phyloP scores from a whole-genome alignment of 1,284 basidiomycete genomes.

The Moesziomyces aphidis region DNA sequence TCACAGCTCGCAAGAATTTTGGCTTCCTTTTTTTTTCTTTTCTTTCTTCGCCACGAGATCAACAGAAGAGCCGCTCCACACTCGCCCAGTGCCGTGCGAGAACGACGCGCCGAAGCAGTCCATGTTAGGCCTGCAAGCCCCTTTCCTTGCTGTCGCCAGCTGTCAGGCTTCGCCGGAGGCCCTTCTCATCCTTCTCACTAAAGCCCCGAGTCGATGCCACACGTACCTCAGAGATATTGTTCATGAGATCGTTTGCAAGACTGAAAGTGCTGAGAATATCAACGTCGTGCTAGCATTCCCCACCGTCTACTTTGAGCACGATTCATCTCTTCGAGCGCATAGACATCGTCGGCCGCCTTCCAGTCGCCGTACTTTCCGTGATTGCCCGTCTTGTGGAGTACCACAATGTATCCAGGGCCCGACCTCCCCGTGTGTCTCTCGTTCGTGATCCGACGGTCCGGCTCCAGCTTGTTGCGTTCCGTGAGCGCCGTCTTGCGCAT shows the following conservation, averaged over 20 bases:
- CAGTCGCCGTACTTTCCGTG: not conserved
- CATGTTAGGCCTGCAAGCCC: too few relatives aligned
- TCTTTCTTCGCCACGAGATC: not conserved
- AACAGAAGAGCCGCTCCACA: not conserved
- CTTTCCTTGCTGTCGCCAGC: too few relatives aligned
- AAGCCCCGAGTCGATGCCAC: too few relatives aligned
- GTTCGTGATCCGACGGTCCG: not conserved
- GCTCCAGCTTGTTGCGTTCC: slow-evolving; percentile 5
- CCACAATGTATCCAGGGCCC: not conserved
- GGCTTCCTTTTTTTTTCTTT: not conserved
- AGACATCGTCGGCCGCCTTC: not conserved
- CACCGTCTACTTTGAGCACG: not conserved
- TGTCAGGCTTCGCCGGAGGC: too few relatives aligned
- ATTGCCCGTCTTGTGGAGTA: slow-evolving; percentile 1
- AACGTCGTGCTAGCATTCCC: not conserved
- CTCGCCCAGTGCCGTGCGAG: not conserved
- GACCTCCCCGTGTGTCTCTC: not conserved
- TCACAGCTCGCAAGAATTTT: not conserved
- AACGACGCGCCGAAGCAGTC: not conserved
- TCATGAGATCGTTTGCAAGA: too few relatives aligned
- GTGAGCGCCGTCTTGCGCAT: slow-evolving; percentile 2
- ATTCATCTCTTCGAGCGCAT: not conserved
- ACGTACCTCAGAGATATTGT: too few relatives aligned
- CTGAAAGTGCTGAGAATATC: too few relatives aligned
- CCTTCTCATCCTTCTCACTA: too few relatives aligned